Conservation (phyloP, 495 filamentous ascomycete genomes). For the Xanthoparmelia taractica region DNA sequence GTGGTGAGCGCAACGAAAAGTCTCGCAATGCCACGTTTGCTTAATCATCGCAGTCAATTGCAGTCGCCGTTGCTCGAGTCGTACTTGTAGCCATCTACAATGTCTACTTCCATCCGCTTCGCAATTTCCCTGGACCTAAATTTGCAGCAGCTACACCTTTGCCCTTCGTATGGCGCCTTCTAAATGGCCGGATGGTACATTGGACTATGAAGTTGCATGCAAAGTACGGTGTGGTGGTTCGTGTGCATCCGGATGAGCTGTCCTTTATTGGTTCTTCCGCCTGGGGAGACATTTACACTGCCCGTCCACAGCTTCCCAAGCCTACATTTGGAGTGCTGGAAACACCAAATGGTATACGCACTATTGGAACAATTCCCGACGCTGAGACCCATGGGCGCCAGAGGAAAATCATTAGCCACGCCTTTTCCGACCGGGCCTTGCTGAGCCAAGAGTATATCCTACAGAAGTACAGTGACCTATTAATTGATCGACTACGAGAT, state of each 20-base stretch:
- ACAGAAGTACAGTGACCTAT: slow-evolving; percentile 37
- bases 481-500: slow-evolving; percentile 39
- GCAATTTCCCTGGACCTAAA: slow-evolving; percentile 42
- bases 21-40: background rate
- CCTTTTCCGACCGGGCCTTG: slow-evolving; percentile 31
- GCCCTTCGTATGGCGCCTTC: slow-evolving; percentile 16
- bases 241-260: slow-evolving; percentile 34
- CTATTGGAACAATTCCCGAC: slow-evolving; percentile 10
- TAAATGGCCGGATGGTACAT: slow-evolving; percentile 16
- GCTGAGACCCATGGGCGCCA: slow-evolving; percentile 29
- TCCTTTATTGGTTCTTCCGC: slow-evolving; percentile 31
- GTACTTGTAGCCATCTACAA: slow-evolving; percentile 33
- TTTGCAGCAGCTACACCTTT: slow-evolving; percentile 20
- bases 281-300: slow-evolving; percentile 22
- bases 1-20: background rate
- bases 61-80: slow-evolving; percentile 1
- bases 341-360: background rate
- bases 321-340: slow-evolving; percentile 1
- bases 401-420: slow-evolving; percentile 27
- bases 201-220: slow-evolving; percentile 30
- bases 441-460: slow-evolving; percentile 40
- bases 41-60: slow-evolving; percentile 2
- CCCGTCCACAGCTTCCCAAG: slow-evolving; percentile 23
- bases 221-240: slow-evolving; percentile 35
- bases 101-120: slow-evolving; percentile 44